Conservation (phyloP, 192 early-diverging fungal genomes). For the Coemansia sp. region DNA sequence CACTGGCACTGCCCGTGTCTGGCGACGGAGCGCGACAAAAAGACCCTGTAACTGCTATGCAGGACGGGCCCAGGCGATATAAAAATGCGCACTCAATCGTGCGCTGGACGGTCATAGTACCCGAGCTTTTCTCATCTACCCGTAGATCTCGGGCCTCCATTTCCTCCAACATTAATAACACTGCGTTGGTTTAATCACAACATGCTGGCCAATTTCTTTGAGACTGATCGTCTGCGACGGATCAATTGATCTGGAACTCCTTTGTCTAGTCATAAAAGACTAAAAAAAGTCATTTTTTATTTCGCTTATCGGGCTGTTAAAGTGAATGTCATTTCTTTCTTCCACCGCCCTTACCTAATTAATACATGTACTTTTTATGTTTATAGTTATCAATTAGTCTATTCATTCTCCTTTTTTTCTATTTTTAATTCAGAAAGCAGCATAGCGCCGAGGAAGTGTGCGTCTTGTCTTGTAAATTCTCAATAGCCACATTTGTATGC, state of each 20-base stretch:
- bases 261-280: no score
- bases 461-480: background rate
- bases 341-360: no score
- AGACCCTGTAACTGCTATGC: background rate
- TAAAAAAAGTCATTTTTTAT: no score
- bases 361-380: no score
- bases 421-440: background rate
- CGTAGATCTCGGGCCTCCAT: conserved; percentile 46
- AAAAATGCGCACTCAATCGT: background rate
- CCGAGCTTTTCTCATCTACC: conserved; percentile 17
- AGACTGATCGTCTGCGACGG: no score
- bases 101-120: conserved; percentile 50
- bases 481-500: background rate
- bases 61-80: conserved; percentile 8
- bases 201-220: no score
- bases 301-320: no score
- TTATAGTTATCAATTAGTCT: background rate
- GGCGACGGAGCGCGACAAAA: background rate
- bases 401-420: background rate
- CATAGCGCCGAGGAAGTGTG: background rate
- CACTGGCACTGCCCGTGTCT: background rate
- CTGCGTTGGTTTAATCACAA: no score
- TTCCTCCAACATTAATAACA: conserved; percentile 29
- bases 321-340: no score
- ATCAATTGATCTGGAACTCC: no score